Conservation (phyloP, 169 alveolate genomes). For the Plasmodium coatneyi region DNA sequence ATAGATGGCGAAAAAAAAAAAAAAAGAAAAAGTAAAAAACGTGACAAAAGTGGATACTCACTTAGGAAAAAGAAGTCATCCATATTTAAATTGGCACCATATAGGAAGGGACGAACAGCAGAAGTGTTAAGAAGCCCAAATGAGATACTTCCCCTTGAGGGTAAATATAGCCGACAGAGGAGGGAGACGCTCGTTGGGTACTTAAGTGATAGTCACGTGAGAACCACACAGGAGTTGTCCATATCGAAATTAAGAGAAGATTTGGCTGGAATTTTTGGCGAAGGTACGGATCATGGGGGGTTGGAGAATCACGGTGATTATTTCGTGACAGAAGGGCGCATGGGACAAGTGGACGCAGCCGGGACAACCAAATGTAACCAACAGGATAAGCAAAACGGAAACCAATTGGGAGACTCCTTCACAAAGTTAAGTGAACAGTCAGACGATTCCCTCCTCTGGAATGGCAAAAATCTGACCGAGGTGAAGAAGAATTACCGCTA, state of each 20-base stretch:
- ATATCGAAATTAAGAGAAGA: neutral
- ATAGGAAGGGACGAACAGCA: neutral
- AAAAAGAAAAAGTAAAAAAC: neutral
- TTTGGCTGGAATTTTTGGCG: neutral
- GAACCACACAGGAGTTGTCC: slow-evolving; percentile 35
- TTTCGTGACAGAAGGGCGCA: neutral
- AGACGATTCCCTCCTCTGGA: neutral
- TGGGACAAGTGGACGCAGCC: neutral
- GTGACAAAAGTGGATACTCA: neutral
- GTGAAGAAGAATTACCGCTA: neutral
- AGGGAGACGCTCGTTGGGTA: neutral
- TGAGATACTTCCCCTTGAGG: neutral
- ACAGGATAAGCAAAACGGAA: neutral
- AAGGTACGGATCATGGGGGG: neutral
- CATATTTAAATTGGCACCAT: neutral
- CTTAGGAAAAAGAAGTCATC: neutral
- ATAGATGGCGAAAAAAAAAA: neutral
- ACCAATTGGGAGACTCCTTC: neutral
- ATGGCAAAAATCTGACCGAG: neutral
- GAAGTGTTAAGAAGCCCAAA: neutral
- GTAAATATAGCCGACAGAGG: neutral
- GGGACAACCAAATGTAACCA: neutral
- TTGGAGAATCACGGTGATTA: neutral
- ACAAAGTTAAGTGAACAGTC: slow-evolving; percentile 5
- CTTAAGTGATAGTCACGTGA: slow-evolving; percentile 33